These are phyloP conservation scores for Trichoderma simmonsii DNA, from an alignment of 2,329 filamentous ascomycete species.

Conservation along the genomic window DNA sequence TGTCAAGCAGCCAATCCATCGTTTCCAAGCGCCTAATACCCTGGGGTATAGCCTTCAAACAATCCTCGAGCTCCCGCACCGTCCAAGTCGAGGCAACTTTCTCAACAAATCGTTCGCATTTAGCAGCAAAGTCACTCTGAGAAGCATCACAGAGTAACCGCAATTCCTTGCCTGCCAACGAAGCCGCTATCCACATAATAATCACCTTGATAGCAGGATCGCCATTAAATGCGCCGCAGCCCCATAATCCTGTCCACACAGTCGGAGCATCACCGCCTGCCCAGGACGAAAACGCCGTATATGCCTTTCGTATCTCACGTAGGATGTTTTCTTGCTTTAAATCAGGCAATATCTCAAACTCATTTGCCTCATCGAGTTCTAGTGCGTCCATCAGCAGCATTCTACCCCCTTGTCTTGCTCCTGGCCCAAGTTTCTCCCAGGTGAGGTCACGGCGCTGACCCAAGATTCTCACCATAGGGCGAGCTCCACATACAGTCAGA, in stretches of 20 bases:
- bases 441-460: conserved; percentile 31
- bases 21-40: neutral
- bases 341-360: conserved; percentile 26
- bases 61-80: neutral
- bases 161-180: conserved; percentile 21
- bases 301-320: conserved; percentile 32
- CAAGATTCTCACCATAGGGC: conserved; percentile 29
- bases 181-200: conserved; percentile 34
- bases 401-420: conserved; percentile 25
- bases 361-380: conserved; percentile 32
- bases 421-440: conserved; percentile 21
- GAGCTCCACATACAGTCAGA: conserved; percentile 29
- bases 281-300: conserved; percentile 28
- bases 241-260: conserved; percentile 33
- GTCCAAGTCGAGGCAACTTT: neutral
- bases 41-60: neutral
- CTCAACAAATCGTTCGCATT: neutral
- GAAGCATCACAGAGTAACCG: conserved; percentile 22
- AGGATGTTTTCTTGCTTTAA: conserved; percentile 26
- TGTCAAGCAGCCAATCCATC: conserved; percentile 6
- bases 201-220: conserved; percentile 32
- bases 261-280: conserved; percentile 3
- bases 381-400: conserved; percentile 39
- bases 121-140: neutral
- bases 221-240: conserved; percentile 36